A percentile compares a stretch with the other conserved stretches of the same genome.
Evolutionary conservation across 2,329 filamentous ascomycete species (phyloP).

Genomic region (Diaporthe humulicola): DNA sequence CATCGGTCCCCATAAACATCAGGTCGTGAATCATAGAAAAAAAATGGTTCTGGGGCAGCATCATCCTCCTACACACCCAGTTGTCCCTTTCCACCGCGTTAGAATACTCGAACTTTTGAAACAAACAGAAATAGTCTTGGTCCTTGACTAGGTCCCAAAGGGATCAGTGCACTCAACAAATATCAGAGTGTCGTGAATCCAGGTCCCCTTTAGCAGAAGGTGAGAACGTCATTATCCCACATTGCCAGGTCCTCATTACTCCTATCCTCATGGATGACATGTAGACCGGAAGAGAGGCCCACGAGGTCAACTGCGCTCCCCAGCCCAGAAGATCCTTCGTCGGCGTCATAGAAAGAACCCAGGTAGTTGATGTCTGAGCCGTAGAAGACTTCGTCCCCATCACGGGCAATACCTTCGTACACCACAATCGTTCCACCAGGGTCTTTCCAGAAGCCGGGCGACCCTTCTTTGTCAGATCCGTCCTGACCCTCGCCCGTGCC

Average conservation of each 20-base stretch:
- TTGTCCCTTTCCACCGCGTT: background rate
- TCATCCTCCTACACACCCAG: too few relatives aligned
- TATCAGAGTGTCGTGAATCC: background rate
- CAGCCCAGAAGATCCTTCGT: conserved; percentile 23
- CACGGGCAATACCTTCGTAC: conserved; percentile 29
- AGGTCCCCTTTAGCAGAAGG: background rate
- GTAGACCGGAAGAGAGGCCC: conserved; percentile 9
- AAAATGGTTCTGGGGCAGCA: background rate
- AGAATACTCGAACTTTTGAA: background rate
- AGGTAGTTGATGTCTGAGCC: conserved; percentile 34
- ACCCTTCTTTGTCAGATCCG: background rate
- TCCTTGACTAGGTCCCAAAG: background rate
- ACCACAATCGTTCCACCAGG: conserved; percentile 26
- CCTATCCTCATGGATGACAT: conserved; percentile 21
- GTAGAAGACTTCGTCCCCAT: conserved; percentile 23
- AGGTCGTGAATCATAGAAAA: background rate
- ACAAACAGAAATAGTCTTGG: background rate
- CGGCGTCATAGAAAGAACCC: conserved; percentile 26
- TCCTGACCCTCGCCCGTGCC: background rate
- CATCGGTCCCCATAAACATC: background rate
- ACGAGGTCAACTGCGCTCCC: conserved; percentile 23
- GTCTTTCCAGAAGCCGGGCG: conserved; percentile 28
- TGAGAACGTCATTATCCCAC: conserved; percentile 24
- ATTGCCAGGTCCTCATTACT: conserved; percentile 25
- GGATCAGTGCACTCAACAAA: background rate